Conservation (phyloP, 1,284 basidiomycete genomes). For the Apiotrichum porosum region DNA sequence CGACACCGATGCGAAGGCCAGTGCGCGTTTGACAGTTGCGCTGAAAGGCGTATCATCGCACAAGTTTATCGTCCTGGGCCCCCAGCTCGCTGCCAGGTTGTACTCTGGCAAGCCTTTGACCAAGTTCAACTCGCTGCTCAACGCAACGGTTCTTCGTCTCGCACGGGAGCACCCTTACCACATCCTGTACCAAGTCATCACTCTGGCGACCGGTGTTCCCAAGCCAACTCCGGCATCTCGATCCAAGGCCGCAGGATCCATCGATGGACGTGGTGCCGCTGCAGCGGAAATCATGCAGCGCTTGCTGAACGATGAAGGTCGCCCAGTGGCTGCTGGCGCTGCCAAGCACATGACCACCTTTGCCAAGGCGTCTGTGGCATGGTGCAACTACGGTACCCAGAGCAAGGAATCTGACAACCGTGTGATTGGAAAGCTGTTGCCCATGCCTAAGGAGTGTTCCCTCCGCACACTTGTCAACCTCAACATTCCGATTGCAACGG, state of each 20-base stretch:
- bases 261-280: conserved; percentile 59
- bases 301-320: conserved; percentile 62
- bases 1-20: conserved; percentile 56
- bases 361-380: conserved; percentile 70
- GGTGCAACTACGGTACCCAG: conserved; percentile 50
- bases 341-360: conserved; percentile 62
- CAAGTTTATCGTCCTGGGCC: conserved; percentile 85
- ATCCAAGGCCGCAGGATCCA: not conserved
- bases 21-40: conserved; percentile 50
- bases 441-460: conserved; percentile 3
- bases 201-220: conserved; percentile 45
- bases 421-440: not conserved
- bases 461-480: conserved; percentile 38
- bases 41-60: conserved; percentile 64
- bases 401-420: conserved; percentile 11
- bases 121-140: conserved; percentile 61
- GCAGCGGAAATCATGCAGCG: conserved; percentile 69
- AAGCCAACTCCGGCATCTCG: not conserved
- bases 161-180: conserved; percentile 91
- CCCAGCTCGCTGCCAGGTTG: conserved; percentile 86
- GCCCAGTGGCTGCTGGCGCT: conserved; percentile 52
- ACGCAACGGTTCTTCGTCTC: conserved; percentile 66
- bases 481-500: conserved; percentile 77
- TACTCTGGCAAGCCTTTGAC: conserved; percentile 51
- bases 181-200: conserved; percentile 82